These are phyloP conservation scores for Adansonia gregorii DNA, from an alignment of 441 rosid species.

Conservation along the genomic window DNA sequence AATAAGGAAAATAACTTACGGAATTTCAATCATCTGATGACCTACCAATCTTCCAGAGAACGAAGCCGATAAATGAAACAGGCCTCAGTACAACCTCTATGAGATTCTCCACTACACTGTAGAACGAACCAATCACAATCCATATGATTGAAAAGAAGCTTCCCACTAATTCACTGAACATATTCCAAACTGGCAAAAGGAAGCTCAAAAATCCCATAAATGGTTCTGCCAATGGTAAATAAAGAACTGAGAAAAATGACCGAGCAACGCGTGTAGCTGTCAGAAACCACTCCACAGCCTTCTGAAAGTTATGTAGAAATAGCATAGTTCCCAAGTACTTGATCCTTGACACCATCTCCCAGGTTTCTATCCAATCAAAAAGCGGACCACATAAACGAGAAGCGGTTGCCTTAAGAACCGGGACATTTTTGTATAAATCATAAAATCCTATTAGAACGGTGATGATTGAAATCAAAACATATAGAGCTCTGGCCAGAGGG, in stretches of 20 bases:
- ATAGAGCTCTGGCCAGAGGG: constrained; percentile 83
- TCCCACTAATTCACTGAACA: constrained; percentile 48
- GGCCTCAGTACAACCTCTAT: constrained; percentile 63
- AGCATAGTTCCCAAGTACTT: constrained; percentile 97
- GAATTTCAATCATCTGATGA: constrained; percentile 9
- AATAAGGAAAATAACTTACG: background rate
- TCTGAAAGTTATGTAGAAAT: constrained; percentile 89
- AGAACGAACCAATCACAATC: constrained; percentile 54
- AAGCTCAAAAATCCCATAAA: constrained; percentile 46
- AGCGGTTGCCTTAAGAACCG: constrained; percentile 90
- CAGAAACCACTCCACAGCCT: constrained; percentile 75
- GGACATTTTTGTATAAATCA: constrained; percentile 96
- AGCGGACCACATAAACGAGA: constrained; percentile 91
- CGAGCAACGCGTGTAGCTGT: constrained; percentile 50
- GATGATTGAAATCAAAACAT: constrained; percentile 71
- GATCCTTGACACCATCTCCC: constrained; percentile 99
- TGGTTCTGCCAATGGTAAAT: constrained; percentile 65
- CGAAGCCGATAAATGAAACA: constrained; percentile 51
- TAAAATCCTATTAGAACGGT: constrained; percentile 95
- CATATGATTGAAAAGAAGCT: constrained; percentile 56
- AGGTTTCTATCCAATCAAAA: constrained; percentile 93
- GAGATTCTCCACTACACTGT: constrained; percentile 50
- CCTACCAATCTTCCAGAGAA: constrained; percentile 67
- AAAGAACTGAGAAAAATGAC: constrained; percentile 64
- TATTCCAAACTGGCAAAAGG: constrained; percentile 73